A percentile compares a stretch with the other conserved stretches of the same genome.
Conservation (phyloP, 1,284 basidiomycete genomes). For the Mycena sp. region DNA sequence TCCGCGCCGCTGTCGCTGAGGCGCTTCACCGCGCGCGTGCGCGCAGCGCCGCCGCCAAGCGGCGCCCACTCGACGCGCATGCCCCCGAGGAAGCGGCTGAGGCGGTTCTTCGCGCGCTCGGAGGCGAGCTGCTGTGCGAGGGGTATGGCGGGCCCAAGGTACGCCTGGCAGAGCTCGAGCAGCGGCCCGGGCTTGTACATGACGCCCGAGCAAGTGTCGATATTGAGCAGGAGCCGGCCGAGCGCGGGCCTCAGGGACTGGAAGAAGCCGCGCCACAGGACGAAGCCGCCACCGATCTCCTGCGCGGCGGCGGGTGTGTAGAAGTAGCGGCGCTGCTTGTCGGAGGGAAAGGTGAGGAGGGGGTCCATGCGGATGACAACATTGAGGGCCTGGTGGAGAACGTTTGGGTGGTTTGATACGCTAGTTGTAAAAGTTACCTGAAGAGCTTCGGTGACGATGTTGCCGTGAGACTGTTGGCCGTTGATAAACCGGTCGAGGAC, state of each 20-base stretch:
- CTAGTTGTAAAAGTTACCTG: slow-evolving; percentile 1
- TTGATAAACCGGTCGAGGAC: slow-evolving; percentile 59
- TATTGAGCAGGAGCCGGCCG: slow-evolving; percentile 62
- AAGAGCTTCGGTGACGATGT: slow-evolving; percentile 43
- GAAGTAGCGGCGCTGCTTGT: slow-evolving; percentile 59
- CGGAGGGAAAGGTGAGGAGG: slow-evolving; percentile 62
- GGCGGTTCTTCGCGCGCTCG: slow-evolving; percentile 59
- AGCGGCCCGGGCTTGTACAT: slow-evolving; percentile 58
- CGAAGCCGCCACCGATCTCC: slow-evolving; percentile 68
- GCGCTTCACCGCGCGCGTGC: slow-evolving; percentile 52
- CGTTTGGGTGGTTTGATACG: neutral
- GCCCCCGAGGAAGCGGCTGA: slow-evolving; percentile 64
- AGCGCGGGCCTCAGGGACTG: slow-evolving; percentile 67
- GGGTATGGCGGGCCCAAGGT: no score
- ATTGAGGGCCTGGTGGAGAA: slow-evolving; percentile 57
- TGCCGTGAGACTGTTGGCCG: slow-evolving; percentile 63
- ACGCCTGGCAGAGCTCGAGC: slow-evolving; percentile 55
- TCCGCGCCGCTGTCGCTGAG: slow-evolving; percentile 57
- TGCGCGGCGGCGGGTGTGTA: slow-evolving; percentile 60
- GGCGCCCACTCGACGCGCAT: slow-evolving; percentile 51
- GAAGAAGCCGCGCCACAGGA: slow-evolving; percentile 74
- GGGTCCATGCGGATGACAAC: slow-evolving; percentile 69
- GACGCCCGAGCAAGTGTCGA: slow-evolving; percentile 67
- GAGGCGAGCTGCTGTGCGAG: slow-evolving; percentile 34
- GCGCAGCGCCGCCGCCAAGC: no score